Conservation (phyloP, 768 basidiomycete genomes). For the Rubroboletus pulcherrimus region DNA sequence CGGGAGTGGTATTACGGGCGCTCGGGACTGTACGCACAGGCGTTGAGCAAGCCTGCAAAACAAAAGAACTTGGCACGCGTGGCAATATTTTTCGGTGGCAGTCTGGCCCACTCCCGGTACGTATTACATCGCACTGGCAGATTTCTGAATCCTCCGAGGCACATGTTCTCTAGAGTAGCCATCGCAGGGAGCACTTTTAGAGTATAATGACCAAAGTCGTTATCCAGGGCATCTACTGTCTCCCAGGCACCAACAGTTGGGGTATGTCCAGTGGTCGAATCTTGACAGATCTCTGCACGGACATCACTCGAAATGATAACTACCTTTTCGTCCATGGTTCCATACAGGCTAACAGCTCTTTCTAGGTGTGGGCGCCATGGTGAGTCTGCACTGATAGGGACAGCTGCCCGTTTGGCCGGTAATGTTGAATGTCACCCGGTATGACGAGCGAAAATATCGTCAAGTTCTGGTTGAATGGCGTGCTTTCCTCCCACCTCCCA, state of each 20-base stretch:
- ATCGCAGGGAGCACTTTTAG: neutral
- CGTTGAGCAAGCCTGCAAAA: conserved; percentile 13
- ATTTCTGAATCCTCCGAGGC: too few relatives aligned
- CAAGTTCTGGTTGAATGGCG: conserved; percentile 6
- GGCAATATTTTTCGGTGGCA: conserved; percentile 7
- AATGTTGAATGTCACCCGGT: neutral
- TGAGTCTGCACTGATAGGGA: neutral
- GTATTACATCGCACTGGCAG: neutral
- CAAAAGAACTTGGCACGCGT: conserved; percentile 5
- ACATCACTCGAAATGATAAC: neutral
- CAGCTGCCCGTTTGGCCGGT: neutral
- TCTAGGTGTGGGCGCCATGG: neutral
- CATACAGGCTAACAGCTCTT: neutral
- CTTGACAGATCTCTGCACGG: neutral
- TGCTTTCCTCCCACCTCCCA: conserved; percentile 26
- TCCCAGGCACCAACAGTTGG: neutral
- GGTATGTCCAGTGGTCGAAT: neutral
- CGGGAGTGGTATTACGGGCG: conserved; percentile 30
- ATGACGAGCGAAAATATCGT: neutral
- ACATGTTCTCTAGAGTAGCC: neutral
- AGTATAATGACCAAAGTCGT: neutral
- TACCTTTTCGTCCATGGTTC: neutral
- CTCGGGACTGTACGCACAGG: conserved; percentile 45
- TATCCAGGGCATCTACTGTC: neutral
- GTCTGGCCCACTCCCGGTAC: too few relatives aligned